Conservation (phyloP, 208 protist species). For the Trypanosoma scelopori region DNA sequence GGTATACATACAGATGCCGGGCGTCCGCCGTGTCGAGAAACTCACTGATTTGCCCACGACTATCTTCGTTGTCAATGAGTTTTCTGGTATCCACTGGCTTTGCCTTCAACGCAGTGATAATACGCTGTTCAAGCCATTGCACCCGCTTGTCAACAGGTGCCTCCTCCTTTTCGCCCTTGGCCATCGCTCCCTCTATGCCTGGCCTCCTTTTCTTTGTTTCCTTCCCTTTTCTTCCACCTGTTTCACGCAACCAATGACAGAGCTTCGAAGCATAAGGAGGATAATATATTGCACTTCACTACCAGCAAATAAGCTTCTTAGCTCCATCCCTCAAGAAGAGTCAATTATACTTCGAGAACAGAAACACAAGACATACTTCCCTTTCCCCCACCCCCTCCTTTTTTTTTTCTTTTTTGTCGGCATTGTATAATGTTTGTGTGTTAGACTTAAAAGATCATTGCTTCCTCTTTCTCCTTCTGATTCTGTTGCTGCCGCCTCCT, state of each 20-base stretch:
- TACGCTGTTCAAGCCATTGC: conserved; percentile 90
- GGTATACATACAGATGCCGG: conserved; percentile 91
- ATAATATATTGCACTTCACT: neutral
- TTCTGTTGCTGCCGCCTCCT: too few relatives aligned
- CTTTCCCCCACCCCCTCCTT: too few relatives aligned
- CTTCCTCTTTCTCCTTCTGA: too few relatives aligned
- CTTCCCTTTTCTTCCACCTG: conserved; percentile 8
- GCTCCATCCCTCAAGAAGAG: too few relatives aligned
- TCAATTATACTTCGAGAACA: too few relatives aligned
- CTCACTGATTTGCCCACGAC: conserved; percentile 86
- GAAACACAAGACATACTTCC: too few relatives aligned
- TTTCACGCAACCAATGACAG: neutral
- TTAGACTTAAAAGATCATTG: too few relatives aligned
- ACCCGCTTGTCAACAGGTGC: conserved; percentile 90
- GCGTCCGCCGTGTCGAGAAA: conserved; percentile 92
- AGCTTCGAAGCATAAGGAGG: conserved; percentile 13
- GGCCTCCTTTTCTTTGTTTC: conserved; percentile 1
- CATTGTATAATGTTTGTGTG: too few relatives aligned
- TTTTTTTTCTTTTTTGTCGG: neutral
- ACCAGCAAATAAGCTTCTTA: too few relatives aligned
- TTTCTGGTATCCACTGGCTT: conserved; percentile 93
- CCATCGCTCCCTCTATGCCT: conserved; percentile 43
- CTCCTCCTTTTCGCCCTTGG: conserved; percentile 90
- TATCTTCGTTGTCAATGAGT: conserved; percentile 91
- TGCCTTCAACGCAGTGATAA: conserved; percentile 78